phyloP scores from a whole-genome alignment of 345 rosid species.

The Sisymbrium irio region DNA sequence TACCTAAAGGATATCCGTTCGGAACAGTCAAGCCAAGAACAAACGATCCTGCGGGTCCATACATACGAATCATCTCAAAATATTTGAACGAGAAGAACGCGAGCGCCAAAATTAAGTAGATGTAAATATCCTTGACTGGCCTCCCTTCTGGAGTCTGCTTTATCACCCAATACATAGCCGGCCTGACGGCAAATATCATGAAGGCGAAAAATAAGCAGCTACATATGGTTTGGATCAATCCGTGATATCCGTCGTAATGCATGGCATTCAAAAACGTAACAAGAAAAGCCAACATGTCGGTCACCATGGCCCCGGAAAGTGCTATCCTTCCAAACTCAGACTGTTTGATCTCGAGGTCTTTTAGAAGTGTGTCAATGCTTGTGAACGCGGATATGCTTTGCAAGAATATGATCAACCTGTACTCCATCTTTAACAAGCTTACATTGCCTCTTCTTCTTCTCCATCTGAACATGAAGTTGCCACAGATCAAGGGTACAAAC shows the following conservation, averaged over 20 bases:
- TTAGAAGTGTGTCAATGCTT: slow-evolving; percentile 42
- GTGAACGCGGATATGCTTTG: slow-evolving; percentile 44
- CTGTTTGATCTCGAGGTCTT: slow-evolving; percentile 47
- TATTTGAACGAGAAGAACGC: slow-evolving; percentile 20
- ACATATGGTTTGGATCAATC: neutral
- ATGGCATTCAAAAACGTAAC: slow-evolving; percentile 7
- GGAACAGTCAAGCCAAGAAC: slow-evolving; percentile 43
- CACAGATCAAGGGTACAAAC: slow-evolving; percentile 28
- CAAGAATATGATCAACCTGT: neutral
- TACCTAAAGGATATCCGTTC: slow-evolving; percentile 46
- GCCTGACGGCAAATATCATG: slow-evolving; percentile 3
- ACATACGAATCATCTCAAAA: neutral
- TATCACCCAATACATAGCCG: slow-evolving; percentile 36
- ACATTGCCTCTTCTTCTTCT: neutral
- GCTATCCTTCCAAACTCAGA: slow-evolving; percentile 53
- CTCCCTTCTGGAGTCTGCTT: slow-evolving; percentile 39
- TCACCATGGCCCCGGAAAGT: slow-evolving; percentile 38
- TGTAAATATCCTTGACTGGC: slow-evolving; percentile 30
- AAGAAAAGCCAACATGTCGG: slow-evolving; percentile 27
- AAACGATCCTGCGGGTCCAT: slow-evolving; percentile 38
- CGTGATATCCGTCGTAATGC: neutral
- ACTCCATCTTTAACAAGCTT: neutral
- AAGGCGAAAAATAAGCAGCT: neutral
- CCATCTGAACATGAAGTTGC: neutral
- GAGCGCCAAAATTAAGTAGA: slow-evolving; percentile 28